Evolutionary conservation across 306 rosid species (phyloP).

Genomic region (Potentilla sterilis): DNA sequence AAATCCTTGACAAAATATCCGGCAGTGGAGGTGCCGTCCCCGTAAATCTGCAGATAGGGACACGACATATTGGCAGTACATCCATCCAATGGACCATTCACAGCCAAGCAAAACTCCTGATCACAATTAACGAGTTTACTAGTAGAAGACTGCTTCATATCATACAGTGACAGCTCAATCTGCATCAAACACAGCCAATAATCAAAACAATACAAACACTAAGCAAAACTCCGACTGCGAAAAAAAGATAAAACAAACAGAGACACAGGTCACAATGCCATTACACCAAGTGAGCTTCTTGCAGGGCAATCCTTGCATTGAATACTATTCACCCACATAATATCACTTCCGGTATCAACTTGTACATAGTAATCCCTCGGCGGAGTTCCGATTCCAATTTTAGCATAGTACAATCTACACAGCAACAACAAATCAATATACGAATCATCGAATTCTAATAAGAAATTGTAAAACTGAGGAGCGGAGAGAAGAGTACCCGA

Average conservation of each 20-base stretch:
- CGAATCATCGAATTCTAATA: neutral
- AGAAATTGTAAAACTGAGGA: neutral
- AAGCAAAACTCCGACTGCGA: neutral
- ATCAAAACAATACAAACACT: neutral
- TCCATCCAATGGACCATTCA: conserved; percentile 70
- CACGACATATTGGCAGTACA: conserved; percentile 66
- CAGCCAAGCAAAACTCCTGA: conserved; percentile 71
- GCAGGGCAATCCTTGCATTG: conserved; percentile 85
- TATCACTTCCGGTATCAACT: conserved; percentile 95
- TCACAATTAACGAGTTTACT: conserved; percentile 72
- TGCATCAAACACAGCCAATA: conserved; percentile 30
- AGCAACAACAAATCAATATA: neutral
- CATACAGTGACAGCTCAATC: conserved; percentile 79
- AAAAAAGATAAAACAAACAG: conserved; percentile 8
- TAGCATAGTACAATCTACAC: conserved; percentile 89
- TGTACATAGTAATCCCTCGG: conserved; percentile 80
- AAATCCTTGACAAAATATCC: conserved; percentile 79
- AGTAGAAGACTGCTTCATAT: conserved; percentile 62
- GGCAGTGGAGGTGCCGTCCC: conserved; percentile 96
- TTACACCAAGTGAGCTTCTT: conserved; percentile 92
- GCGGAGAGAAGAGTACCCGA: conserved; percentile 49
- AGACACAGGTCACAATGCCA: neutral
- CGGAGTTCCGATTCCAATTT: conserved; percentile 97
- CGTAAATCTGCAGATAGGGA: conserved; percentile 89
- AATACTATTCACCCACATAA: conserved; percentile 96